A percentile compares a stretch with the other conserved stretches of the same genome.
phyloP scores from a whole-genome alignment of 2,329 filamentous ascomycete species.

The Fusarium pininemorale region DNA sequence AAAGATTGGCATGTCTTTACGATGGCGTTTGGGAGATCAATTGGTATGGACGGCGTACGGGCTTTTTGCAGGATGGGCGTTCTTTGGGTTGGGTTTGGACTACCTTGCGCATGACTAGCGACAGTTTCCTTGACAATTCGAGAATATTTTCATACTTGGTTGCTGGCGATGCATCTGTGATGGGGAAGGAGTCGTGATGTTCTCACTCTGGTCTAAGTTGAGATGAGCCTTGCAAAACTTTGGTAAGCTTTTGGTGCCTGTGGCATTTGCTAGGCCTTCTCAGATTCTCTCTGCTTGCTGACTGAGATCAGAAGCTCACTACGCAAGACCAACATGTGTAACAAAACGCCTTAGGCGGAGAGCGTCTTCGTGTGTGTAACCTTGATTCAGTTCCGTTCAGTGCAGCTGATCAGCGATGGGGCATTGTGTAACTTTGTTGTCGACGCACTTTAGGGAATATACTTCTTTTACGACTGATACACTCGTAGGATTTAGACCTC shows the following conservation, averaged over 20 bases:
- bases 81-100: not conserved
- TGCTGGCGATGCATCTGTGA: not conserved
- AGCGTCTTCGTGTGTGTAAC: not conserved
- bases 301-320: not conserved
- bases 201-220: not conserved
- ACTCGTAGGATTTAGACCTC: not conserved
- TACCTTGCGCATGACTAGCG: conserved; percentile 9
- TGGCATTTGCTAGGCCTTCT: fast-evolving
- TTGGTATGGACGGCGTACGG: conserved; percentile 10
- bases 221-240: not conserved
- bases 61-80: conserved; percentile 10
- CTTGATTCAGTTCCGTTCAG: fast-evolving
- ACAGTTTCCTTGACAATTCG: conserved; percentile 8
- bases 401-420: no score
- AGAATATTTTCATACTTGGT: not conserved
- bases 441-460: not conserved
- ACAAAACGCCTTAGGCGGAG: fast-evolving
- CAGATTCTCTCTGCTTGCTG: not conserved
- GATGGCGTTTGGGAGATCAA: conserved; percentile 11
- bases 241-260: no score
- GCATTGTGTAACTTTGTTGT: not conserved
- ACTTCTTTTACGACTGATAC: not conserved
- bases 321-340: not conserved
- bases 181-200: no score
- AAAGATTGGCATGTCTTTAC: conserved; percentile 7